These are phyloP conservation scores for Pulveroboletus sp. DNA, from an alignment of 768 basidiomycete species.

Conservation along the genomic window DNA sequence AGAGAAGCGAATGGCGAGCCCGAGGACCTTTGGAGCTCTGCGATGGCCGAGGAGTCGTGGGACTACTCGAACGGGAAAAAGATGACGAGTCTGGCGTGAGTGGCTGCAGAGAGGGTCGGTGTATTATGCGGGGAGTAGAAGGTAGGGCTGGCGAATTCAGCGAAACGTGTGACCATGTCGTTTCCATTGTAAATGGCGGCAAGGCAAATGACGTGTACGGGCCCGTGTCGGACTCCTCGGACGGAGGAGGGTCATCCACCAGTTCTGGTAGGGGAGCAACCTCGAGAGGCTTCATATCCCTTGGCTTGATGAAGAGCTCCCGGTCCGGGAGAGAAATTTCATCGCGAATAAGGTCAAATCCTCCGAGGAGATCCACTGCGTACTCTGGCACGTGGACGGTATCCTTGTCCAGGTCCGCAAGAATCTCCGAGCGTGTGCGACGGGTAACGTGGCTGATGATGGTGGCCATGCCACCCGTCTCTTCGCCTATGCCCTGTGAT, in stretches of 20 bases:
- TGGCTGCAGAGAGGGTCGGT: conserved; percentile 28
- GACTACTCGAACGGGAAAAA: conserved; percentile 30
- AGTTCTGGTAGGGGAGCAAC: conserved; percentile 24
- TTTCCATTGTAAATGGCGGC: conserved; percentile 23
- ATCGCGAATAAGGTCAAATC: conserved; percentile 38
- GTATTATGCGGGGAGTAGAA: conserved; percentile 19
- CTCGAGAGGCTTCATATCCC: conserved; percentile 29
- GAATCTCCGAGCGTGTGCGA: conserved; percentile 37
- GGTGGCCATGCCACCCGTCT: conserved; percentile 32
- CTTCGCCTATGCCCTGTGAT: conserved; percentile 19
- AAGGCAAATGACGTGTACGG: conserved; percentile 32
- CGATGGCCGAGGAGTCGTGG: conserved; percentile 25
- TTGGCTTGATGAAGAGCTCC: conserved; percentile 28
- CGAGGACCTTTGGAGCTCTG: conserved; percentile 27
- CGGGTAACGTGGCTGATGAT: conserved; percentile 34
- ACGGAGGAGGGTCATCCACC: conserved; percentile 18
- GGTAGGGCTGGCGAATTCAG: conserved; percentile 18
- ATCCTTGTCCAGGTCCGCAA: conserved; percentile 33
- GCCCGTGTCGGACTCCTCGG: conserved; percentile 34
- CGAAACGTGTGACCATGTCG: conserved; percentile 19
- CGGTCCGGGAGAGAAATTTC: conserved; percentile 32
- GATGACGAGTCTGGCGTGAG: conserved; percentile 30
- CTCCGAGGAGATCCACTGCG: conserved; percentile 42
- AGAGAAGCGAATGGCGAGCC: conserved; percentile 25
- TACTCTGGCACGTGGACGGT: conserved; percentile 42